Conservation (phyloP, 1,284 basidiomycete species). For the Prillingera fragicola region DNA sequence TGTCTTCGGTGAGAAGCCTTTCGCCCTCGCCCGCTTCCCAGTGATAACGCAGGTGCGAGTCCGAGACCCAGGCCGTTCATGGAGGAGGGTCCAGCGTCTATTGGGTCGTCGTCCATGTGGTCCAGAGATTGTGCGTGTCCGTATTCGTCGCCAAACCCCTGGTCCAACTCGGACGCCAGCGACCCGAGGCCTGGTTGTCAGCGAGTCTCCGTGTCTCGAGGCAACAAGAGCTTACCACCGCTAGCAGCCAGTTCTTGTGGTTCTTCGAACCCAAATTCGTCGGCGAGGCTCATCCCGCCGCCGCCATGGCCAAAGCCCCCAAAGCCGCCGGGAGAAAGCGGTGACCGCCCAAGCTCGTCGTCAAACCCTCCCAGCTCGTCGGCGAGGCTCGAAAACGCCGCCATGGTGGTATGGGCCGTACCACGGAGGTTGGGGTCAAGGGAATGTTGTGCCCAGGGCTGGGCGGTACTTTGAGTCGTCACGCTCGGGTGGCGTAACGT, state of each 20-base stretch:
- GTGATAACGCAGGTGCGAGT: neutral
- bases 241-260: conserved; percentile 1
- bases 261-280: conserved; percentile 3
- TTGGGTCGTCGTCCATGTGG: too few species aligned
- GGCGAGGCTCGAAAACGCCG: conserved; percentile 14
- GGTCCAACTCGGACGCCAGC: conserved; percentile 11
- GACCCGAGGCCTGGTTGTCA: conserved; percentile 3
- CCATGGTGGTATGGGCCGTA: too few species aligned
- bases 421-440: too few species aligned
- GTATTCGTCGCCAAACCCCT: neutral
- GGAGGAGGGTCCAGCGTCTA: neutral
- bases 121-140: neutral
- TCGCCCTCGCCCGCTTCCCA: neutral
- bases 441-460: too few species aligned
- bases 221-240: neutral
- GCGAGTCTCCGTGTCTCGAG: neutral
- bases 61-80: conserved; percentile 2
- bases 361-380: conserved; percentile 12
- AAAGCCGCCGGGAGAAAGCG: neutral
- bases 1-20: too few species aligned
- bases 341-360: neutral
- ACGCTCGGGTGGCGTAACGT: too few species aligned
- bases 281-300: conserved; percentile 4
- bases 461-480: too few species aligned
- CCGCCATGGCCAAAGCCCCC: neutral